Percentiles rank a stretch among this genome's conserved stretches.
phyloP scores from a whole-genome alignment of 23 red algal genomes.

The Agarophyton chilense region DNA sequence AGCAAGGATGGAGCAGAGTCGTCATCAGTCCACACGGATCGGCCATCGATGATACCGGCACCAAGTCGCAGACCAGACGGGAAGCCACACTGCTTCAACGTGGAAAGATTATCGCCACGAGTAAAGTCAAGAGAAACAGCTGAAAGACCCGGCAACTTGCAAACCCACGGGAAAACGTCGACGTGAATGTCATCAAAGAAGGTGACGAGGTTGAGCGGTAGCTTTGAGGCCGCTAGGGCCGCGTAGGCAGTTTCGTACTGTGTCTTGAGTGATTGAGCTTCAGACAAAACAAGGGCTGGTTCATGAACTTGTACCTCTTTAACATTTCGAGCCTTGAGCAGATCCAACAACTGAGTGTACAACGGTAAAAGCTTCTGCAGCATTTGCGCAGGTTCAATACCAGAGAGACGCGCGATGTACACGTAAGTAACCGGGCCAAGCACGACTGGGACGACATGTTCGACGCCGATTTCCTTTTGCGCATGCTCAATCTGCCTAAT shows the following conservation, averaged over 20 bases:
- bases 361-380: slow-evolving; percentile 55
- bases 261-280: slow-evolving; percentile 24
- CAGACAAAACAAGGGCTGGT: slow-evolving; percentile 74
- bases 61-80: slow-evolving; percentile 51
- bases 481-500: slow-evolving; percentile 41
- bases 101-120: slow-evolving; percentile 68
- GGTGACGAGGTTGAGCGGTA: slow-evolving; percentile 77
- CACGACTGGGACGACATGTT: slow-evolving; percentile 69
- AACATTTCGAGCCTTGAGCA: slow-evolving; percentile 41
- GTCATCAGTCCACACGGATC: slow-evolving; percentile 75
- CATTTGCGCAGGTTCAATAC: slow-evolving; percentile 47
- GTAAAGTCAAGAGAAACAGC: slow-evolving; percentile 76
- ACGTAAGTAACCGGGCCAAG: slow-evolving; percentile 89
- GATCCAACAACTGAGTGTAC: slow-evolving; percentile 63
- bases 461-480: slow-evolving; percentile 34
- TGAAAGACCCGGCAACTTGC: slow-evolving; percentile 44
- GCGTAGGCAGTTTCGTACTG: slow-evolving; percentile 56
- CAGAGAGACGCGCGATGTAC: slow-evolving; percentile 36
- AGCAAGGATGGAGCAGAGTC: slow-evolving; percentile 4
- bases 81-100: slow-evolving; percentile 56
- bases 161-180: slow-evolving; percentile 52
- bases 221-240: slow-evolving; percentile 26
- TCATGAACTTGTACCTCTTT: slow-evolving; percentile 81
- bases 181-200: slow-evolving; percentile 80
- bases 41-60: slow-evolving; percentile 85